Evolutionary conservation across 2,329 filamentous ascomycete species (phyloP).

Genomic region (Ceratocystiopsis sp.): DNA sequence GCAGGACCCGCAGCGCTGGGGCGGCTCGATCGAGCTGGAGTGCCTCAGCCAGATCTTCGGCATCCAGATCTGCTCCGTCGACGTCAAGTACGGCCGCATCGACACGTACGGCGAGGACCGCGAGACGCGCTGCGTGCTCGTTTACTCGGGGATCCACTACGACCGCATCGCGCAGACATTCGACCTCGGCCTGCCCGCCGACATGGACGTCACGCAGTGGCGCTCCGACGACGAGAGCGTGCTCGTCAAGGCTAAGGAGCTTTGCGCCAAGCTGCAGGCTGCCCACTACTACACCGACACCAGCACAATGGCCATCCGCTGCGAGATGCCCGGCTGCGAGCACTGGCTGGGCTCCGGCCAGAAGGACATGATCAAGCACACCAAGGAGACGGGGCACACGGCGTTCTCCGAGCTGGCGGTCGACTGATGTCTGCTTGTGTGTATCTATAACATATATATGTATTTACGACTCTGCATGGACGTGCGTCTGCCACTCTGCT

Average conservation of each 20-base stretch:
- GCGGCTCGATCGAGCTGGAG: conserved; percentile 75
- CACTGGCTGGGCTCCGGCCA: conserved; percentile 52
- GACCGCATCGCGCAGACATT: conserved; percentile 67
- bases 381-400: conserved; percentile 42
- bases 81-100: conserved; percentile 43
- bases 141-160: conserved; percentile 90
- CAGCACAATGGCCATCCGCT: conserved; percentile 59
- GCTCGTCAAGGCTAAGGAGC: conserved; percentile 46
- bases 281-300: conserved; percentile 84
- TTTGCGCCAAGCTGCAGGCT: conserved; percentile 48
- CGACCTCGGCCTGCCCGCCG: conserved; percentile 42
- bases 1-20: conserved; percentile 67
- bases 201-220: conserved; percentile 54
- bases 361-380: conserved; percentile 43
- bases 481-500: too few relatives aligned
- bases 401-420: conserved; percentile 19
- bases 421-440: neutral
- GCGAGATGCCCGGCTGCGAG: conserved; percentile 44
- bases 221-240: conserved; percentile 42
- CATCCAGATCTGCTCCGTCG: conserved; percentile 70
- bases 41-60: conserved; percentile 74
- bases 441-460: too few relatives aligned
- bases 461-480: too few relatives aligned
- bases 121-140: conserved; percentile 53
- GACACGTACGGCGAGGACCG: conserved; percentile 67